Evolutionary conservation across 2,329 filamentous ascomycete genomes (phyloP), one percentile per base, ranked within the genome.

Genomic region (Polytolypa hystricis): DNA sequence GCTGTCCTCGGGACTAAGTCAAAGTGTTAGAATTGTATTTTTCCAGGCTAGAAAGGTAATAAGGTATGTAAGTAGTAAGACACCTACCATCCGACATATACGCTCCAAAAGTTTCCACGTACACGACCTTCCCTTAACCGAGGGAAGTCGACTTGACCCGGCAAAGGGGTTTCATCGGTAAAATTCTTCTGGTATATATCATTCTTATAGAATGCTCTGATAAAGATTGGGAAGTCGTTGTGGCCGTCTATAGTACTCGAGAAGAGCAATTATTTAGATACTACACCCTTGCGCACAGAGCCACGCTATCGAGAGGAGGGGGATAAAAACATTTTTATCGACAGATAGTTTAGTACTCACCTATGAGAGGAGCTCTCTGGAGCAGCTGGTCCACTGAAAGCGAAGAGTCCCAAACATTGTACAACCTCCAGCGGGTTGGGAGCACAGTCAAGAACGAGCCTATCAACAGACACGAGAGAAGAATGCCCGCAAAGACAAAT

Each of bases 31-130:
- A 19, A 12, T 10, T 19, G 9, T 33, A 26, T 14, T 18, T 38
- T 11, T 17, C 23, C 10, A 4, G 10, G 4, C 10, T 9, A 12
- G 15, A 4, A 30, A 15, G 14, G 29, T 10, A 30, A 11, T 10
- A 15, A 4, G 29, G 15, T 12, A 30, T 17, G 29, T 15, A 12
- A n/a, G n/a, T 4, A 29, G 15, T 16, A 11, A 35, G 10, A 11
- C 46, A 43, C 4, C 71, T 71, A 31, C 74, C 76, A 50, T 89
- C 76, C 8, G 27, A 81, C 76, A 50, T 71, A 96, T 7, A 91
- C 84, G 54, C 81, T 87, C 89, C 87, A 95, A 56, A 95, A 95
- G n/a, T 83, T 79, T 38, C 86, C 89, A 26, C 35, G 35, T 5
- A 80, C 76, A 47, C 71, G 68, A 1, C 87, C 86, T 33, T 74